Base-by-base conservation (phyloP, 352 stramenopile species). In the Globisporangium nunn region DNA sequence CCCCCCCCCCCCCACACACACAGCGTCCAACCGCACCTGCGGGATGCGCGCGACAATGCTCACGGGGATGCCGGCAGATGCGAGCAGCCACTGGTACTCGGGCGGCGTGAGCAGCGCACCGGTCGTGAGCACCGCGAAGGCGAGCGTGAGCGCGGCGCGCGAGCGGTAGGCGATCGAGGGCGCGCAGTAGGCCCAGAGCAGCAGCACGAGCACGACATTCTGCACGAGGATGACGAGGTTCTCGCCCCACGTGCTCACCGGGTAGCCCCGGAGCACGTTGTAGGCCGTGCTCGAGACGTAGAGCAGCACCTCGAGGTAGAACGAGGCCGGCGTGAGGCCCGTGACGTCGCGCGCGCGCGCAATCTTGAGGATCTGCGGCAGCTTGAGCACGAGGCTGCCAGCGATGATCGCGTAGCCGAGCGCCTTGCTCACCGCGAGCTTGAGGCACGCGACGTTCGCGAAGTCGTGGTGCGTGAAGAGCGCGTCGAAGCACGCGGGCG, bases 281-380 rank as follows among this genome's bases (percentile, higher is more conserved):
- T 96, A 96, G 37, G 86, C 68, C 33, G 86, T 86, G 54, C 70
- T 80, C 29, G 82, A 91, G 44, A 89, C 62, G 65, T 90, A 96
- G 17, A 92, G 75, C 52, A 93, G 66, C 33, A 86, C 81, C 44
- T 96, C 86, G 71, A 96, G 86, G 77, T 96, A 96, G 67, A 96
- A 96, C 33, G 81, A 89, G 37, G 81, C 71, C 7, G 85, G 84
- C 29, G 81, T 96, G 53, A 96, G 72, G 0, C 86, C 86, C 47
- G 84, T 93, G 47, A 94, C 86, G 52, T 92, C 81, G 53, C 79
- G 87, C 23, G 81, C 85, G 6, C 62, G 54, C 29, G 94, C 18
- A 56, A 96, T 94, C 74, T 96, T 96, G 56, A 96, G 67, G 67
- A 96, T 96, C 63, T 96, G 86, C 45, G 86, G 86, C 50, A 96